Conservation (phyloP, 163 green algal genomes). For the Scenedesmus sp. region DNA sequence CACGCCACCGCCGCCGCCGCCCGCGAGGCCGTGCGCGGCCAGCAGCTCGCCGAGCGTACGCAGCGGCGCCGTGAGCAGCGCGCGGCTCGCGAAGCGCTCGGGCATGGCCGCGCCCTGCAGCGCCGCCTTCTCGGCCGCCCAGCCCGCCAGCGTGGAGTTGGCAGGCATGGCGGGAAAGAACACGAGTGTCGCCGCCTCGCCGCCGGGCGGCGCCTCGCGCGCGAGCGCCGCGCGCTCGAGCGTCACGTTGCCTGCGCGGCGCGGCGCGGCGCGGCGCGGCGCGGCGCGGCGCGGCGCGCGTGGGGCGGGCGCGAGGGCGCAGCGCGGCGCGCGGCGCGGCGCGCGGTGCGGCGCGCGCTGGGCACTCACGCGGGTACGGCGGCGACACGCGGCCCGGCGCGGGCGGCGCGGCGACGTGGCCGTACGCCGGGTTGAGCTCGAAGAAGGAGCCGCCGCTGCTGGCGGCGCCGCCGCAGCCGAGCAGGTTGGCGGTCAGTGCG, state of each 20-base stretch:
- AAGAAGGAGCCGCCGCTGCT: neutral
- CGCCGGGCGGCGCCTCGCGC: neutral
- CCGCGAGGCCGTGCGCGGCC: neutral
- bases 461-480: neutral
- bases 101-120: neutral
- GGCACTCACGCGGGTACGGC: neutral
- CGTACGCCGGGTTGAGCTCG: neutral
- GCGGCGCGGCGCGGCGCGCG: too few relatives aligned
- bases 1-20: neutral
- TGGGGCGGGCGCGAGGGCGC: neutral
- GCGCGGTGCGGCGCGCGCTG: neutral
- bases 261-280: too few relatives aligned
- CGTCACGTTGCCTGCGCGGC: neutral
- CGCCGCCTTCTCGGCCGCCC: neutral
- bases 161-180: constrained; percentile 3
- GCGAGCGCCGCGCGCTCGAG: neutral
- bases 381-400: neutral
- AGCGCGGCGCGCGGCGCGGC: too few relatives aligned
- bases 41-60: neutral
- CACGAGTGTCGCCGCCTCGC: neutral
- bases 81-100: too few relatives aligned
- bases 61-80: neutral
- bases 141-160: neutral
- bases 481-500: neutral
- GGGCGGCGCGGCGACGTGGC: neutral